Evolutionary conservation across 1,139 yeast genomes (phyloP).

Genomic region (Geotrichum reessii): DNA sequence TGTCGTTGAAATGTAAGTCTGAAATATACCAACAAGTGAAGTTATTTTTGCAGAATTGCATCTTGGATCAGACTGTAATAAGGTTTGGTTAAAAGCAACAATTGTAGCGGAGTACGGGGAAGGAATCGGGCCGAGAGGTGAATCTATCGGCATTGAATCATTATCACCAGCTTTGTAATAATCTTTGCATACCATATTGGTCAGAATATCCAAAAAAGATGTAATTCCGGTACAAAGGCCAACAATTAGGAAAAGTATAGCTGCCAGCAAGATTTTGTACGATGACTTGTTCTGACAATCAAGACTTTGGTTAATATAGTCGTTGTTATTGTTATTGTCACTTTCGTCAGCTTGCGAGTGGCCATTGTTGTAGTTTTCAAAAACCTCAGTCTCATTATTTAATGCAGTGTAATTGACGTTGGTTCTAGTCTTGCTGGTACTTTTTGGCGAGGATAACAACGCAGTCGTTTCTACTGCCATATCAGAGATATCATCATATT

Average conservation of each 20-base stretch:
- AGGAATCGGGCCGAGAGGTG: neutral
- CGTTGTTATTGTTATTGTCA: neutral
- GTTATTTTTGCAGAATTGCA: conserved; percentile 27
- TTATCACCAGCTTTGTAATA: conserved; percentile 17
- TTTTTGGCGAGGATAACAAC: neutral
- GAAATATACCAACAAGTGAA: conserved; percentile 28
- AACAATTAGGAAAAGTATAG: conserved; percentile 19
- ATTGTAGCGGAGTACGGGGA: neutral
- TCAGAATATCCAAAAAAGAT: conserved; percentile 25
- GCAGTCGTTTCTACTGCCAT: neutral
- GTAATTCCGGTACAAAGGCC: conserved; percentile 24
- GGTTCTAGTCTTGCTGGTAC: neutral
- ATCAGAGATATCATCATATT: neutral
- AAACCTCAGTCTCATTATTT: neutral
- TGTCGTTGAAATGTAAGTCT: conserved; percentile 25
- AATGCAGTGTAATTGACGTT: neutral
- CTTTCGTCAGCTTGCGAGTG: neutral
- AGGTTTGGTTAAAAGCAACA: conserved; percentile 5
- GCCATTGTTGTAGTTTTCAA: neutral
- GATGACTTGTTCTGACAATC: conserved; percentile 20
- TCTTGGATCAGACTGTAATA: conserved; percentile 23
- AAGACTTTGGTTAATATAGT: conserved; percentile 7
- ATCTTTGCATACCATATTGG: conserved; percentile 25
- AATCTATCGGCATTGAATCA: neutral
- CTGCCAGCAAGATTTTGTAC: conserved; percentile 18